Evolutionary conservation across 2,329 filamentous ascomycete genomes (phyloP).

Genomic region (Xylariales sp.): DNA sequence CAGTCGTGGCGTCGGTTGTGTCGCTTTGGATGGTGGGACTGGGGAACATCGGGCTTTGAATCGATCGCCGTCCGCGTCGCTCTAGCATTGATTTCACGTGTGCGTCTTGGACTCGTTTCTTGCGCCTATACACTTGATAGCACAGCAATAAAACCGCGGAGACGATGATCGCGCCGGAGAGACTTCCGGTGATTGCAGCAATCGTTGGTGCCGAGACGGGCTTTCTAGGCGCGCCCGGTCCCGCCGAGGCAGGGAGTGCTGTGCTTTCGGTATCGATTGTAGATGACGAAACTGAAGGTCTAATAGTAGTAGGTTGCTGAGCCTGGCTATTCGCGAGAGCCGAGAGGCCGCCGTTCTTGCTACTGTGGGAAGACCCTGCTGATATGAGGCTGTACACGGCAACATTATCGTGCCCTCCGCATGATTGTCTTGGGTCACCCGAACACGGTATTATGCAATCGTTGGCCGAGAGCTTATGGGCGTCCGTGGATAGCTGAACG

Average conservation of each 20-base stretch:
- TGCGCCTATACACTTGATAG: conserved; percentile 42
- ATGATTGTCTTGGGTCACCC: conserved; percentile 41
- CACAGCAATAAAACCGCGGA: conserved; percentile 41
- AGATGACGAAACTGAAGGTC: neutral
- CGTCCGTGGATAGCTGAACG: conserved; percentile 34
- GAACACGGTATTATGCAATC: conserved; percentile 43
- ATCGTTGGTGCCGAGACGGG: conserved; percentile 37
- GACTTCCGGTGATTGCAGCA: conserved; percentile 43
- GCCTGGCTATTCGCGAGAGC: neutral
- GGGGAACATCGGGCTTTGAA: conserved; percentile 11
- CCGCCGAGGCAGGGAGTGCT: conserved; percentile 12
- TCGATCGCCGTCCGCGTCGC: conserved; percentile 8
- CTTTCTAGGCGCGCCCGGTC: conserved; percentile 14
- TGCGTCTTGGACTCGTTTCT: conserved; percentile 37
- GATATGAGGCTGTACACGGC: conserved; percentile 41
- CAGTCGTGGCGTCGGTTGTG: neutral
- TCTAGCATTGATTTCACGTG: conserved; percentile 34
- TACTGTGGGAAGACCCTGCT: neutral
- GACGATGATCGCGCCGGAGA: conserved; percentile 45
- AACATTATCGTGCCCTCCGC: conserved; percentile 42
- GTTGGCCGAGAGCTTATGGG: conserved; percentile 37
- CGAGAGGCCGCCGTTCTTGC: neutral
- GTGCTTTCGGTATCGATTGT: neutral
- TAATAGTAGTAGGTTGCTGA: neutral
- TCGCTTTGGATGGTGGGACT: conserved; percentile 18